Percentiles rank a stretch among this genome's conserved stretches.
phyloP scores from a whole-genome alignment of 805 yeast genomes.

The Scheffersomyces ergatensis region DNA sequence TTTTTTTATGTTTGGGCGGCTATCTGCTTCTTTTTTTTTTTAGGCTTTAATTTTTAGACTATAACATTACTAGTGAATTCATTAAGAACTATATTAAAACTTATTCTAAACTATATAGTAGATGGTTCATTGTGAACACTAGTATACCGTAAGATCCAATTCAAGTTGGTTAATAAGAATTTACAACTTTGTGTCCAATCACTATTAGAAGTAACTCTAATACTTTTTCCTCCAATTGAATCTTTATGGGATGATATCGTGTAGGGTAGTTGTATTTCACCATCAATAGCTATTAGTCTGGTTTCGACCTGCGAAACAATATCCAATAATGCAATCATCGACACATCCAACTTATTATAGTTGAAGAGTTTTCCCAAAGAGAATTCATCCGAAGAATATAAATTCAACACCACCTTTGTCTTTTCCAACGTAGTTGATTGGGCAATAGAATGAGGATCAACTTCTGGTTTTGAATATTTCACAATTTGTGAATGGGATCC shows the following conservation, averaged over 20 bases:
- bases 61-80: no score
- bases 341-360: conserved; percentile 74
- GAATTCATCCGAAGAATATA: conserved; percentile 70
- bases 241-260: conserved; percentile 55
- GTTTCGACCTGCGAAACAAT: conserved; percentile 52
- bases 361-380: conserved; percentile 68
- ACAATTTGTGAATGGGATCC: conserved; percentile 83
- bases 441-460: background rate
- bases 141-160: conserved; percentile 82
- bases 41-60: no score
- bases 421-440: conserved; percentile 7
- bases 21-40: no score
- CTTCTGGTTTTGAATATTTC: conserved; percentile 36
- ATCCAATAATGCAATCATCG: conserved; percentile 76
- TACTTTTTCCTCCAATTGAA: conserved; percentile 72
- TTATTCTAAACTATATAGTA: background rate
- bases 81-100: no score
- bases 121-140: conserved; percentile 29
- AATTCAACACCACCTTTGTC: conserved; percentile 46
- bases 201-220: conserved; percentile 67
- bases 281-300: conserved; percentile 44
- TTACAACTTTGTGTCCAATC: conserved; percentile 93
- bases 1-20: no score
- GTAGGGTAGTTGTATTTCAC: conserved; percentile 69
- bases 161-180: conserved; percentile 68